Evolutionary conservation across 129 eudicot genomes (phyloP), one percentile per base, ranked within the genome.

Genomic region (Kitagawia praeruptora): DNA sequence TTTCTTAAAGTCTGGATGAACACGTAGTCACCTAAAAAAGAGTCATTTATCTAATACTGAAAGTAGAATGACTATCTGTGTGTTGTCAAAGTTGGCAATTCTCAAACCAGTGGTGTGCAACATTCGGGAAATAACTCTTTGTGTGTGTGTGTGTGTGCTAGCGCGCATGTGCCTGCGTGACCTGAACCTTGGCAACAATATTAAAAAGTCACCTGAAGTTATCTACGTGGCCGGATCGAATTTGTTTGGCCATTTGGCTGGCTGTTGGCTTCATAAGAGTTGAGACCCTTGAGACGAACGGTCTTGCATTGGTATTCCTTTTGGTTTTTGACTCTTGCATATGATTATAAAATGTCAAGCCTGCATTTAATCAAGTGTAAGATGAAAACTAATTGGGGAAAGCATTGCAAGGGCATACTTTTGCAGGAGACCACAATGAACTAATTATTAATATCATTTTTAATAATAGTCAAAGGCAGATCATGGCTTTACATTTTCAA

Each of bases 211-310:
- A 94, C 98, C 96, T 95, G 77, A 81, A 77, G 75, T 82, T n/a
- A 81, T 77, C 86, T 70, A 80, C 71, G 77, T 87, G 87, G 40
- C 81, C 85, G 27, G 85, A 85, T 71, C 70, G 92, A 70, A 86
- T 92, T 89, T 92, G 98, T 85, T 90, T 92, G 80, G 98, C 98
- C 87, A 95, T 75, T 79, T 90, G 96, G 89, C 98, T 95, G 37
- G 97, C 94, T 61, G 98, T 95, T 77, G 98, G 98, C 81, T 95
- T 92, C 98, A 92, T 95, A 77, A 95, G 91, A 76, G 98, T 95
- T 79, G 98, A 91, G 83, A 85, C 78, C 86, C 96, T 95, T 6
- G 89, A 85, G 34, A 80, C 71, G 58, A 81, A 83, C 47, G 92
- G 88, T 86, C 90, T 94, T 82, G 72, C 85, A 61, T 82, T 70